Base-by-base conservation (phyloP, 2,329 filamentous ascomycete genomes). In the Chrysoporthe cubensis region DNA sequence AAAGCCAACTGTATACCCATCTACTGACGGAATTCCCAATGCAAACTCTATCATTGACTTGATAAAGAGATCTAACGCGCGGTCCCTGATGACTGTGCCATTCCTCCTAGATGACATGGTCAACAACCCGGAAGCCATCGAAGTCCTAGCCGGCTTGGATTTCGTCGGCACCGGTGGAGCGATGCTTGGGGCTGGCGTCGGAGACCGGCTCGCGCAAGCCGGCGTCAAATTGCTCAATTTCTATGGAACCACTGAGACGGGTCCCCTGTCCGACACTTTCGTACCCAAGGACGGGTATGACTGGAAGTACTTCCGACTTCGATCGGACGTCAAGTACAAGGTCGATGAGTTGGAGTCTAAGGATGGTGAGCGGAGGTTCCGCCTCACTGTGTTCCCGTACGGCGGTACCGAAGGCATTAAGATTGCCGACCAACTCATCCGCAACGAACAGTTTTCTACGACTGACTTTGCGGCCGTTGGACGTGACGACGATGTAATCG, bases 171-270 rank as follows among this genome's bases (percentile, higher is more conserved):
- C 34, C 7, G 48, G 61, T 40, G 61, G 61, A 13, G 61, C 34
- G 3, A 48, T 50, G 9, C 48, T 64, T 16, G 16, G 9, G 14
- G 8, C 42, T 16, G 48, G n/a, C 11, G n/a, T 43, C 1, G 61
- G 61, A 16, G 61, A 64, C 61, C 37, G 52, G 0, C 32, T 64
- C 8, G 48, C 16, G 7, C 11, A 64, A 26, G 16, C 34, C 6
- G 61, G 61, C 18, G 14, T 64, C 18, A 64, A n/a, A 40, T 44
- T 64, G n/a, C 61, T 64, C 1, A 64, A 54, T n/a, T 40, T 52
- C 61, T 64, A 52, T 6, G 61, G 61, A 40, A 52, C 48, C 3
- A 64, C 61, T 14, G 61, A 64, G 14, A 64, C 48, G 6, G 48
- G 61, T 26, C 61, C 61, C 4, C 37, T 64, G 5, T 21, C 46